Evolutionary conservation across 169 alveolate genomes (phyloP).

Genomic region (Amoebophrya sp.): DNA sequence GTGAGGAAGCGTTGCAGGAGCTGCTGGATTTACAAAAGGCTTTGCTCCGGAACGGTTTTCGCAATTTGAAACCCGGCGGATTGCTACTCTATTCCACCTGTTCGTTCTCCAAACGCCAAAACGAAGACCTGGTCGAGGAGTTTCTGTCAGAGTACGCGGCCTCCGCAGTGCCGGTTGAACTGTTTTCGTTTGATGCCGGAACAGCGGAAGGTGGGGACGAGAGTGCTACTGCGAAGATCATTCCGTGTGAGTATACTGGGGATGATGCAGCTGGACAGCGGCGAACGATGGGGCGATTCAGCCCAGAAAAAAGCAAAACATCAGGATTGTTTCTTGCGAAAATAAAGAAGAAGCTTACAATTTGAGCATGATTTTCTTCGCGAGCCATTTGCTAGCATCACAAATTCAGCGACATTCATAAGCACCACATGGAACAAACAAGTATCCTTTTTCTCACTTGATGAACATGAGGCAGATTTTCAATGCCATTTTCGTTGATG

Average conservation of each 20-base stretch:
- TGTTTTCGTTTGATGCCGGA: background rate
- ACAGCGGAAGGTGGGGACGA: too few species aligned
- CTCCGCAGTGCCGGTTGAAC: background rate
- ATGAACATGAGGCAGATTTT: too few species aligned
- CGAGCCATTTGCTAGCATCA: too few species aligned
- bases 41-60: background rate
- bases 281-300: background rate
- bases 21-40: slow-evolving; percentile 1
- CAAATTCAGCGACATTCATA: too few species aligned
- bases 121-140: slow-evolving; percentile 27
- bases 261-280: too few species aligned
- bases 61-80: slow-evolving; percentile 28
- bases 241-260: background rate
- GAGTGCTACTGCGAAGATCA: background rate
- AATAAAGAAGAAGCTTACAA: background rate
- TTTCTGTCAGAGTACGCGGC: background rate
- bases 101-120: slow-evolving; percentile 3
- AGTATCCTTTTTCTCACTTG: too few species aligned
- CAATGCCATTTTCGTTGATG: too few species aligned
- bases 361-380: too few species aligned
- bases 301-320: background rate
- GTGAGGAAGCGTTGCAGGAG: background rate
- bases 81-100: slow-evolving; percentile 24
- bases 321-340: background rate
- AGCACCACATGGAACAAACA: too few species aligned